Evolutionary conservation across 73 alveolate species (phyloP).

Genomic region (Loxodes magnus): DNA sequence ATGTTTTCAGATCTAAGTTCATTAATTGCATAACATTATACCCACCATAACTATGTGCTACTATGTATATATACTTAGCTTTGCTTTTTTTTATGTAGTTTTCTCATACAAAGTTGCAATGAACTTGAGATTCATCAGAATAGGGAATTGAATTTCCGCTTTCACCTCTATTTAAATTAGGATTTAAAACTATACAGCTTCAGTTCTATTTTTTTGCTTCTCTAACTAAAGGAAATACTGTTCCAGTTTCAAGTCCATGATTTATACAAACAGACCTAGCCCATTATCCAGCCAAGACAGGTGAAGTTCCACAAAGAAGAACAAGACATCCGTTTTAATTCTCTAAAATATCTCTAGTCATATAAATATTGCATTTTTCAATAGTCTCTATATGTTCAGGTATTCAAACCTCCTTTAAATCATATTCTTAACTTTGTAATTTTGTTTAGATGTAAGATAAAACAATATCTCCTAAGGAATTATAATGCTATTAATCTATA

Average conservation of each 20-base stretch:
- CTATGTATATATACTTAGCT: constrained; percentile 37
- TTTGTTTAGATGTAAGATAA: too few species aligned
- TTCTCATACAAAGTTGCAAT: constrained; percentile 57
- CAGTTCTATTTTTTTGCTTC: constrained; percentile 38
- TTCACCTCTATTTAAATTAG: constrained; percentile 48
- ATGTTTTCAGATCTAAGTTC: constrained; percentile 22
- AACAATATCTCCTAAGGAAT: too few species aligned
- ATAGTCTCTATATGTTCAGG: too few species aligned
- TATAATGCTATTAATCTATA: too few species aligned
- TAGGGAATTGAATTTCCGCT: constrained; percentile 10
- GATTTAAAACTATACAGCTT: constrained; percentile 61
- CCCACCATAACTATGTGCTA: constrained; percentile 88
- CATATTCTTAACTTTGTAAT: too few species aligned
- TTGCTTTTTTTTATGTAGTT: constrained; percentile 41
- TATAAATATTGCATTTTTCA: too few species aligned
- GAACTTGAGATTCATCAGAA: constrained; percentile 45
- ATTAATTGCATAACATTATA: constrained; percentile 45
- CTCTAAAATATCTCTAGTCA: too few species aligned
- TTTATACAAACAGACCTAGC: constrained; percentile 81
- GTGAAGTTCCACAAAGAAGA: constrained; percentile 91
- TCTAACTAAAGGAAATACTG: constrained; percentile 55
- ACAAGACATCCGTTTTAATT: too few species aligned
- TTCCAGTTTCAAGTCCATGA: constrained; percentile 57
- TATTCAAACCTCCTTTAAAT: too few species aligned
- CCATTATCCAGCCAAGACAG: constrained; percentile 81